Base-by-base conservation (phyloP, 2,329 filamentous ascomycete species). In the Fusarium fracticaudum region DNA sequence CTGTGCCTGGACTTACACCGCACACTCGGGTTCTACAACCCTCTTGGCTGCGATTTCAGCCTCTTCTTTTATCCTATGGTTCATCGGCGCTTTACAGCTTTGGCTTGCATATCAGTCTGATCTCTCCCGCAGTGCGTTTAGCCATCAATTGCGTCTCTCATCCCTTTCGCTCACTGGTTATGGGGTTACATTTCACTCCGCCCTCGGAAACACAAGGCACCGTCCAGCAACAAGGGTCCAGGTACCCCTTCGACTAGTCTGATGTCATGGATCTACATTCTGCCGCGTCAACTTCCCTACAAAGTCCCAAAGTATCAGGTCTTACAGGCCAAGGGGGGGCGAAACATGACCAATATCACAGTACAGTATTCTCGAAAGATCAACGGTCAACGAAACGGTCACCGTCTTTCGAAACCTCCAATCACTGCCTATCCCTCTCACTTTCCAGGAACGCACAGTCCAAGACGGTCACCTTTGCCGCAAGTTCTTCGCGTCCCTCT, bases 241-340 rank as follows among this genome's bases (percentile, higher is more conserved):
- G 53, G 61, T 67, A 62, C 54, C 58, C 71, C 53, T 68, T 72
- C 70, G 70, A 73, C 69, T 72, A 62, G 69, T 71, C 72, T 80
- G 79, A 80, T 81, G 79, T 80, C 79, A 81, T 80, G 77, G 79
- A 81, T 80, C 79, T 79, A 67, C 79, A 74, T 31, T 48, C 44
- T 67, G 69, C 67, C 64, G 72, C 65, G 67, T 73, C 61, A 48
- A 76, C 65, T 54, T 70, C 60, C 51, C 40, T 66, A 43, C 67
- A 53, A 35, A 35, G 53, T 53, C 43, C 45, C 63, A 22, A 53
- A 55, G 60, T 31, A 44, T 43, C 44, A 64, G 71, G 63, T 47
- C 62, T 62, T 41, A 35, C 60, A 55, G 47, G 61, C 50, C 50
- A 65, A 63, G 57, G 47, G 33, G 14, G 33, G 33, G 44, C 64